Conservation (phyloP, 106 monocot species). For the Alisma plantagoaquatica region DNA sequence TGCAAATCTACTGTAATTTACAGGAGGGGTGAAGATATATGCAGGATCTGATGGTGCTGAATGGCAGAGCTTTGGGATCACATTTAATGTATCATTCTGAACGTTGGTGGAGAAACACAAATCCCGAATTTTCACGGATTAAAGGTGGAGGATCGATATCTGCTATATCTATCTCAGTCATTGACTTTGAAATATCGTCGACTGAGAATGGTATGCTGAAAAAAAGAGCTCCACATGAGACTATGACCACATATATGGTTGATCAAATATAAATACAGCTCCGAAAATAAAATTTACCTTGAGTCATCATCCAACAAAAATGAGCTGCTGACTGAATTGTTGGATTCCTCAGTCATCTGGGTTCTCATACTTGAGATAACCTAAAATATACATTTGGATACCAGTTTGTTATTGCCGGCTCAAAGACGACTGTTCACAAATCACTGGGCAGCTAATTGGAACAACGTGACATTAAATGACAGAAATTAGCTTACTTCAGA, state of each 20-base stretch:
- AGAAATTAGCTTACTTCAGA: constrained; percentile 54
- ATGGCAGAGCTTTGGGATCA: too few relatives aligned
- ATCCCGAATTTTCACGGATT: constrained; percentile 53
- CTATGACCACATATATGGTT: too few relatives aligned
- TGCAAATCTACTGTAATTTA: too few relatives aligned
- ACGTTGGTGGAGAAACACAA: constrained; percentile 50
- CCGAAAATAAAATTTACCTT: constrained; percentile 30
- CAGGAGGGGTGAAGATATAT: too few relatives aligned
- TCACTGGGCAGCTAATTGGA: too few relatives aligned
- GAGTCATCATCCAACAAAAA: constrained; percentile 86
- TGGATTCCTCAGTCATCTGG: constrained; percentile 68
- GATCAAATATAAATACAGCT: neutral
- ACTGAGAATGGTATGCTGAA: constrained; percentile 75
- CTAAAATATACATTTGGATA: constrained; percentile 18
- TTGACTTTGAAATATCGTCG: constrained; percentile 67
- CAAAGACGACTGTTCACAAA: too few relatives aligned
- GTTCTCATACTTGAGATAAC: constrained; percentile 69
- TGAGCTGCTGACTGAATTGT: constrained; percentile 52
- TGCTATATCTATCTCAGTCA: constrained; percentile 39
- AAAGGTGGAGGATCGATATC: constrained; percentile 58
- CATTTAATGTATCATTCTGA: constrained; percentile 19
- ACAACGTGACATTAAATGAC: too few relatives aligned
- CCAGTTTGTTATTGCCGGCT: too few relatives aligned
- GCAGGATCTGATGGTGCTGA: too few relatives aligned
- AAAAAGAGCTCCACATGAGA: too few relatives aligned